phyloP scores from a whole-genome alignment of 2,329 filamentous ascomycete species.

The Fusarium phyllophilum region DNA sequence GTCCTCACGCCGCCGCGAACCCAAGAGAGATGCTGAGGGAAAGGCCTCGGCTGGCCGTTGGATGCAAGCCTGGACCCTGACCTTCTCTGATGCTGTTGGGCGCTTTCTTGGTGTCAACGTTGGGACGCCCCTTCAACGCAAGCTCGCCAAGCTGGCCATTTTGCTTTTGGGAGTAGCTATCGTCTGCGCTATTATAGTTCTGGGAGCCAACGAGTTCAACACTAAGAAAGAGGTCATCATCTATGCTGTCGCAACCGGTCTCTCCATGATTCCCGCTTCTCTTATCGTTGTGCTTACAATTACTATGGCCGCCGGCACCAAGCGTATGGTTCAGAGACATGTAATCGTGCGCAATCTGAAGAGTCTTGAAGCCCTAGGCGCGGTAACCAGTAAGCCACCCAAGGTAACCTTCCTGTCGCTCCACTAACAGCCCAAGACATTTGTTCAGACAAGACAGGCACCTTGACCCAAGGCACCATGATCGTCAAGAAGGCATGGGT shows the following conservation, averaged over 20 bases:
- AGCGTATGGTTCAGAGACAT: constrained; percentile 61
- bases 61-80: constrained; percentile 51
- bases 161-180: constrained; percentile 74
- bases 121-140: constrained; percentile 75
- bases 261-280: constrained; percentile 62
- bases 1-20: no score
- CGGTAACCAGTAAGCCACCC: constrained; percentile 55
- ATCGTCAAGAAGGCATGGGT: constrained; percentile 64
- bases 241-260: constrained; percentile 57
- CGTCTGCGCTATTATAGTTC: constrained; percentile 74
- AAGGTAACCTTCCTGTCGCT: no score
- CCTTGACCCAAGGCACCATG: constrained; percentile 64
- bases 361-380: constrained; percentile 66
- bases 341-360: constrained; percentile 64
- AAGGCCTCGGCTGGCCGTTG: constrained; percentile 39
- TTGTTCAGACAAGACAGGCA: constrained; percentile 68
- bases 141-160: constrained; percentile 73
- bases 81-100: constrained; percentile 64
- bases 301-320: constrained; percentile 65
- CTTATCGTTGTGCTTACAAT: constrained; percentile 66
- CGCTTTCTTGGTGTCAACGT: constrained; percentile 74
- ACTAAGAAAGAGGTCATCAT: constrained; percentile 68
- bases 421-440: constrained; percentile 52
- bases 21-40: no score
- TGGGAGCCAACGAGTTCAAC: constrained; percentile 69